Evolutionary conservation across 148 eudicot genomes (phyloP).

Genomic region (Spergularia bocconei): DNA sequence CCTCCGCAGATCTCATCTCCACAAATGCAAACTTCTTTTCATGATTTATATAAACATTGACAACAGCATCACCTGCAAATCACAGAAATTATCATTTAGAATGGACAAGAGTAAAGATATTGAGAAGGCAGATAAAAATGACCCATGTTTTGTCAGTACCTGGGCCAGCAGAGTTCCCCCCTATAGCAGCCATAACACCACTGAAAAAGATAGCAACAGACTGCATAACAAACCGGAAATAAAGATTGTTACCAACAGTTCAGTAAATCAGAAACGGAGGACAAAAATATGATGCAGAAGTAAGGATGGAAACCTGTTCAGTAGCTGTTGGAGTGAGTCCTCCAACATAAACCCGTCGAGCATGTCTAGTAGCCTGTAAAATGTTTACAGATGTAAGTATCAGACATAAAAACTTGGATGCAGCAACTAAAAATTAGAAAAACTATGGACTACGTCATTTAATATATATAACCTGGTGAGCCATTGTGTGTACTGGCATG

Average conservation of each 20-base stretch:
- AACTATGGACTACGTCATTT: neutral
- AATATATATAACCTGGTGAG: slow-evolving; percentile 76
- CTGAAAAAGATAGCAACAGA: slow-evolving; percentile 90
- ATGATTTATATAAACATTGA: slow-evolving; percentile 86
- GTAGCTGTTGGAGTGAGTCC: slow-evolving; percentile 93
- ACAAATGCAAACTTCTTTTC: slow-evolving; percentile 94
- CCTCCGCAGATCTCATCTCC: slow-evolving; percentile 88
- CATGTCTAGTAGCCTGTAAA: slow-evolving; percentile 95
- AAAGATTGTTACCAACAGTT: neutral
- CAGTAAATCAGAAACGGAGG: neutral
- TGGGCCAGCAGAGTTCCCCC: slow-evolving; percentile 98
- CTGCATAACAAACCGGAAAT: slow-evolving; percentile 37
- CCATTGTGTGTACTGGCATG: slow-evolving; percentile 97
- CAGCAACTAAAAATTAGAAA: neutral
- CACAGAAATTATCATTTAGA: neutral
- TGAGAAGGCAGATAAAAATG: neutral
- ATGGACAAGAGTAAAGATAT: neutral
- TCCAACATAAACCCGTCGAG: slow-evolving; percentile 97
- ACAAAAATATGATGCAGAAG: neutral
- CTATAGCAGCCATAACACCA: slow-evolving; percentile 89
- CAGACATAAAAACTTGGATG: neutral
- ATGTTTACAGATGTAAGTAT: neutral
- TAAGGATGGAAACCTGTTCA: slow-evolving; percentile 65
- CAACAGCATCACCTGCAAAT: slow-evolving; percentile 82
- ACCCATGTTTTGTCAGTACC: slow-evolving; percentile 35